phyloP scores from a whole-genome alignment of 192 early-diverging fungal genomes.

The Coemansia sp. region DNA sequence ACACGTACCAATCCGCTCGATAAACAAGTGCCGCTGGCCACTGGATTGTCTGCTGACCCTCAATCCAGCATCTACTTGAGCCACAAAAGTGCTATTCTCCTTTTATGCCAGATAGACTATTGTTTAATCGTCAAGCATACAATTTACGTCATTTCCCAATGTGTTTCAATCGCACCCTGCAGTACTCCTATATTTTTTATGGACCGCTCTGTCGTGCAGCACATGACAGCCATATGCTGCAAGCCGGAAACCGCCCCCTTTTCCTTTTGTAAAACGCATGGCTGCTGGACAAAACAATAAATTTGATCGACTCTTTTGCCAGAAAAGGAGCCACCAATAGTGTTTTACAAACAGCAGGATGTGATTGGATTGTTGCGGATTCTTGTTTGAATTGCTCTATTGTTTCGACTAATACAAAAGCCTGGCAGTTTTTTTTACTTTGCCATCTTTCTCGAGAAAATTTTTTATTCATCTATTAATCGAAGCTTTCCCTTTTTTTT shows the following conservation, averaged over 20 bases:
- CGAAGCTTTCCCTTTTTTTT: neutral
- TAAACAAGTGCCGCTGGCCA: neutral
- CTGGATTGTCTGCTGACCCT: neutral
- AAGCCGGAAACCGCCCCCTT: too few relatives aligned
- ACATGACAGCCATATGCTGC: too few relatives aligned
- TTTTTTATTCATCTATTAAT: slow-evolving; percentile 6
- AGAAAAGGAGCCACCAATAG: neutral
- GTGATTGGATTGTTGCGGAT: slow-evolving; percentile 3
- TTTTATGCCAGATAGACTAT: too few relatives aligned
- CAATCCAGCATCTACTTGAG: neutral
- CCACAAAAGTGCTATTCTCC: neutral
- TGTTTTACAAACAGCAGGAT: slow-evolving; percentile 1
- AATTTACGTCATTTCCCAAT: too few relatives aligned
- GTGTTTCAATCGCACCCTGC: too few relatives aligned
- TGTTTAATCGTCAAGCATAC: too few relatives aligned
- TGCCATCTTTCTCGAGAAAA: neutral
- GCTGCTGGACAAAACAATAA: too few relatives aligned
- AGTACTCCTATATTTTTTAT: too few relatives aligned
- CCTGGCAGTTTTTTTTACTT: neutral
- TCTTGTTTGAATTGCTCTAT: too few relatives aligned
- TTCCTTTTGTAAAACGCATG: too few relatives aligned
- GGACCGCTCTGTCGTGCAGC: too few relatives aligned
- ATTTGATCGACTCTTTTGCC: too few relatives aligned
- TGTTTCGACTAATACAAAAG: neutral
- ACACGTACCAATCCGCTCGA: neutral